Conservation (phyloP, 768 basidiomycete genomes). For the Tylopilus vinaceipallidus region DNA sequence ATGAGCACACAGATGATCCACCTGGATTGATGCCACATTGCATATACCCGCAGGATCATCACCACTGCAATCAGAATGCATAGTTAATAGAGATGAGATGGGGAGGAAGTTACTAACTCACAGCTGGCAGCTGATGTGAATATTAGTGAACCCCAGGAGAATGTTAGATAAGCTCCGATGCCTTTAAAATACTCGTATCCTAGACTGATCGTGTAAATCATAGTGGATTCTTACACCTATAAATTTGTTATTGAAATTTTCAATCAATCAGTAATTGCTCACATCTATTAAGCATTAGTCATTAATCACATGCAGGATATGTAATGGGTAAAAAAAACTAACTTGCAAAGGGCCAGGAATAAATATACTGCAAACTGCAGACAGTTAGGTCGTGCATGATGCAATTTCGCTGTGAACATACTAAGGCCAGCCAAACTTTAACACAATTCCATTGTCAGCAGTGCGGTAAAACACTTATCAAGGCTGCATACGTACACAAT, state of each 20-base stretch:
- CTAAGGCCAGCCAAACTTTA: neutral
- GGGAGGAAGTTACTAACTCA: too few species aligned
- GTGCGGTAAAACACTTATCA: too few species aligned
- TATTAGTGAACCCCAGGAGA: conserved; percentile 3
- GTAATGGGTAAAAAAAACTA: neutral
- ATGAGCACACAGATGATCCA: conserved; percentile 2
- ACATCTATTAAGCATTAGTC: neutral
- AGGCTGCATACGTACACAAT: neutral
- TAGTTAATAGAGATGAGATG: too few species aligned
- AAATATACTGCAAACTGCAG: conserved; percentile 2
- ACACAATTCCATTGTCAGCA: neutral
- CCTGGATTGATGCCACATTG: conserved; percentile 13
- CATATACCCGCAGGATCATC: conserved; percentile 16
- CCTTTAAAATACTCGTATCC: neutral
- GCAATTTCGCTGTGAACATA: neutral
- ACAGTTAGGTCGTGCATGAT: neutral
- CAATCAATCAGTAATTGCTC: neutral
- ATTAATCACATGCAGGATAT: neutral
- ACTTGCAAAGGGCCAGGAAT: conserved; percentile 2
- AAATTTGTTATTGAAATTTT: neutral
- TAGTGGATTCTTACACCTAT: conserved; percentile 16
- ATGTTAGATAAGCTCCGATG: neutral
- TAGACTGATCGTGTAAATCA: too few species aligned
- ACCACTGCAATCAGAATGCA: neutral
- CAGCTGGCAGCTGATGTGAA: neutral